Conservation (phyloP, 768 basidiomycete species). For the Leccinellum albellum region DNA sequence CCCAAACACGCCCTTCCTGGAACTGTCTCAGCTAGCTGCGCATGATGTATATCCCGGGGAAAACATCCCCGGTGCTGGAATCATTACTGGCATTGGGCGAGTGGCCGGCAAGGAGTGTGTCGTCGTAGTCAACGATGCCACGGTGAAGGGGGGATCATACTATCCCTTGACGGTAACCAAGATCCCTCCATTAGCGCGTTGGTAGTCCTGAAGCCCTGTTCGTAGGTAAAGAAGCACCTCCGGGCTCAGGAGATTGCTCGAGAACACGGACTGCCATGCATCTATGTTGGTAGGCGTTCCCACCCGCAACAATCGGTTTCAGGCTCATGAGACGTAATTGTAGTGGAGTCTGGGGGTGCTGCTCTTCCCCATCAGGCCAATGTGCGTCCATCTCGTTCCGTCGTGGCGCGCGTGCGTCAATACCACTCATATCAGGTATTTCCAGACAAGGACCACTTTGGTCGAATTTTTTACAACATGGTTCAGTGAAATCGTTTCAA, state of each 20-base stretch:
- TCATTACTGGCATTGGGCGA: slow-evolving; percentile 82
- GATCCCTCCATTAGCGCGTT: background rate
- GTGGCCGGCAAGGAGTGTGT: slow-evolving; percentile 83
- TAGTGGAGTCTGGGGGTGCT: slow-evolving; percentile 93
- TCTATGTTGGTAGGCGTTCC: slow-evolving; percentile 74
- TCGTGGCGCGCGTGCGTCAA: background rate
- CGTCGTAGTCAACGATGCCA: slow-evolving; percentile 91
- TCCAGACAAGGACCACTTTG: slow-evolving; percentile 94
- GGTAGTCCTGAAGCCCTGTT: background rate
- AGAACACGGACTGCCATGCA: slow-evolving; percentile 84
- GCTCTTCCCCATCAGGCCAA: slow-evolving; percentile 91
- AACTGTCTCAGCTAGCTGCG: slow-evolving; percentile 82
- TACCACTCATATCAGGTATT: slow-evolving; percentile 51
- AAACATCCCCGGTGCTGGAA: slow-evolving; percentile 80
- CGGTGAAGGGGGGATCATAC: slow-evolving; percentile 90
- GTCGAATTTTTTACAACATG: slow-evolving; percentile 97
- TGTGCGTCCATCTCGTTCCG: slow-evolving; percentile 26
- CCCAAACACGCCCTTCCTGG: slow-evolving; percentile 84
- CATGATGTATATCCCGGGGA: slow-evolving; percentile 79
- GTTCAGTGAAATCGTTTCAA: slow-evolving; percentile 34
- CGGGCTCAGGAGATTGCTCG: slow-evolving; percentile 93
- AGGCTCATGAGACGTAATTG: slow-evolving; percentile 2
- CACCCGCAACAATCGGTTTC: background rate
- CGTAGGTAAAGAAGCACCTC: slow-evolving; percentile 88
- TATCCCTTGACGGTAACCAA: slow-evolving; percentile 72